Evolutionary conservation across 2,329 filamentous ascomycete species (phyloP).

Genomic region (Arachnomyces sp.): DNA sequence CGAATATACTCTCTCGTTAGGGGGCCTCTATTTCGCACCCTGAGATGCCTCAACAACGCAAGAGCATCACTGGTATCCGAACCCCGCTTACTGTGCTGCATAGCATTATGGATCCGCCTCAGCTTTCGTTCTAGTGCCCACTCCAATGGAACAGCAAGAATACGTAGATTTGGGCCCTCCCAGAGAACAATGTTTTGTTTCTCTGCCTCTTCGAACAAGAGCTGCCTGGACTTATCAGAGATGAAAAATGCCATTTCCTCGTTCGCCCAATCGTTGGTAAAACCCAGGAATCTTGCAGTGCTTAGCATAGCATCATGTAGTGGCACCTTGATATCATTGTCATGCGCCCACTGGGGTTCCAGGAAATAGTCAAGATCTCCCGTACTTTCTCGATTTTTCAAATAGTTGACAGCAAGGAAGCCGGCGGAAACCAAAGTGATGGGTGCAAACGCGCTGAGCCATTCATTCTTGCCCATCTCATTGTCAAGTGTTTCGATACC

Average conservation of each 20-base stretch:
- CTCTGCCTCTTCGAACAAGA: slow-evolving; percentile 22
- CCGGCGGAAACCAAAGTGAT: slow-evolving; percentile 24
- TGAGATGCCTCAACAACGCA: slow-evolving; percentile 22
- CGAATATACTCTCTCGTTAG: slow-evolving; percentile 21
- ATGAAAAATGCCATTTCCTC: slow-evolving; percentile 27
- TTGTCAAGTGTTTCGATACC: slow-evolving; percentile 24
- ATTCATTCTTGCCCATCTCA: slow-evolving; percentile 23
- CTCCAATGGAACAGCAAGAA: slow-evolving; percentile 27
- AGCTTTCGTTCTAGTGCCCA: slow-evolving; percentile 31
- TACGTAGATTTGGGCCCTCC: slow-evolving; percentile 19
- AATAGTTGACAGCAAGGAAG: slow-evolving; percentile 24
- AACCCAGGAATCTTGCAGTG: slow-evolving; percentile 17
- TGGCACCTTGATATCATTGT: slow-evolving; percentile 24
- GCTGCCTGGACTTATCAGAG: slow-evolving; percentile 14
- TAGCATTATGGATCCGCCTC: slow-evolving; percentile 20
- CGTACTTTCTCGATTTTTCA: slow-evolving; percentile 25
- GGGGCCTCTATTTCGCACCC: slow-evolving; percentile 15
- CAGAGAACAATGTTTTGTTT: slow-evolving; percentile 26
- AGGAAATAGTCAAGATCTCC: slow-evolving; percentile 27
- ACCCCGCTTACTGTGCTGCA: slow-evolving; percentile 17
- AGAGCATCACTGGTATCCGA: slow-evolving; percentile 23
- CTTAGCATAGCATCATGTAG: slow-evolving; percentile 18
- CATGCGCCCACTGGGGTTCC: slow-evolving; percentile 25
- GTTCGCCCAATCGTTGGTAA: slow-evolving; percentile 23
- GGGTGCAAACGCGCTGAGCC: slow-evolving; percentile 25